These are phyloP conservation scores for Globisporangium viniferum DNA, from an alignment of 352 stramenopile species.

Conservation along the genomic window DNA sequence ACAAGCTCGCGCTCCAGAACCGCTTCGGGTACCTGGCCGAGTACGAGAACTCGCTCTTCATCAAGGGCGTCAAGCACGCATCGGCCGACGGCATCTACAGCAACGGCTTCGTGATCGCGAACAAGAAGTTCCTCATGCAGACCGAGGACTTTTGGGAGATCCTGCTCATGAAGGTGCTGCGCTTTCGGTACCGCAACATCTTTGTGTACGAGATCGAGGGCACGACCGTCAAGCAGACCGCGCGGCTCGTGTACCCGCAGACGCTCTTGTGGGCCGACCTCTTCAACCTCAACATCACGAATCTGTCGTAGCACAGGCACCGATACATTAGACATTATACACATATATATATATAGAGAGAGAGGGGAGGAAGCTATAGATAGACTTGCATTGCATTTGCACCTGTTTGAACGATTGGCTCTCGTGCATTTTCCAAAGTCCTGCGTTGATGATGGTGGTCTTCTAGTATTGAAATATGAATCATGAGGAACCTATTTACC, in stretches of 20 bases:
- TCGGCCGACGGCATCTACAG: constrained; percentile 9
- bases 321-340: too few relatives aligned
- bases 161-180: constrained; percentile 11
- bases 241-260: constrained; percentile 4
- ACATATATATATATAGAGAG: too few relatives aligned
- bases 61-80: background rate
- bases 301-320: background rate
- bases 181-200: constrained; percentile 11
- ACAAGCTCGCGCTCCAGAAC: constrained; percentile 1
- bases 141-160: constrained; percentile 11
- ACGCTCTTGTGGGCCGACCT: constrained; percentile 1
- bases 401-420: too few relatives aligned
- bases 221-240: constrained; percentile 10
- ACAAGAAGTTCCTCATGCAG: constrained; percentile 4
- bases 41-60: constrained; percentile 6
- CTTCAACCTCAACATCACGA: constrained; percentile 9
- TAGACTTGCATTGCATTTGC: too few relatives aligned
- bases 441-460: too few relatives aligned
- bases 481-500: too few relatives aligned
- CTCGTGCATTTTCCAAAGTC: too few relatives aligned
- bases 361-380: too few relatives aligned
- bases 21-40: background rate
- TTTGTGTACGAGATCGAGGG: constrained; percentile 10
- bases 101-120: constrained; percentile 14
- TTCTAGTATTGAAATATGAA: too few relatives aligned